These are phyloP conservation scores for Podila clonocystis DNA, from an alignment of 192 early-diverging fungal species.

Conservation along the genomic window DNA sequence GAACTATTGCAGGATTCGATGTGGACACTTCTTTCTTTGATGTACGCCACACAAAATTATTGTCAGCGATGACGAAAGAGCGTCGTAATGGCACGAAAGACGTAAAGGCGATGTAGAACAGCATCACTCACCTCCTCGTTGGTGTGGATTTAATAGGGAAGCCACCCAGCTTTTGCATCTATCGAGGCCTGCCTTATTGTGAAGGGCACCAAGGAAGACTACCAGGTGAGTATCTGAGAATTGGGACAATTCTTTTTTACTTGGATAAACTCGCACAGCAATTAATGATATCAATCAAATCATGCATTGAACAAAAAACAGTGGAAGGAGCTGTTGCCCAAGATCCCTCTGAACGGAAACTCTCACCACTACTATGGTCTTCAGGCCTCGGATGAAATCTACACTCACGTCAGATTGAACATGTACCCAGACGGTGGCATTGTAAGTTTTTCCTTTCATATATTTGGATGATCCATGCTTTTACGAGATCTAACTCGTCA, in stretches of 20 bases:
- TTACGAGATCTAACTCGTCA: neutral
- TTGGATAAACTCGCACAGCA: too few relatives aligned
- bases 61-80: slow-evolving; percentile 41
- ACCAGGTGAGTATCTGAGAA: slow-evolving; percentile 59
- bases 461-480: neutral
- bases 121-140: slow-evolving; percentile 32
- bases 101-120: too few relatives aligned
- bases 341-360: slow-evolving; percentile 75
- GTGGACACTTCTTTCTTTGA: slow-evolving; percentile 95
- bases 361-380: slow-evolving; percentile 76
- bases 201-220: slow-evolving; percentile 51
- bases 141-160: slow-evolving; percentile 81
- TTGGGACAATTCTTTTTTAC: neutral
- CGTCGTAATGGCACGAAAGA: neutral
- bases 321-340: slow-evolving; percentile 71
- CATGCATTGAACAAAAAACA: slow-evolving; percentile 52
- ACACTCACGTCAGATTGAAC: slow-evolving; percentile 77
- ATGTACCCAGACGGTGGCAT: slow-evolving; percentile 89
- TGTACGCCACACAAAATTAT: slow-evolving; percentile 74
- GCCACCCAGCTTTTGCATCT: slow-evolving; percentile 77
- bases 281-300: neutral
- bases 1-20: slow-evolving; percentile 83
- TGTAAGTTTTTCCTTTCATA: slow-evolving; percentile 25
- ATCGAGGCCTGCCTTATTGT: slow-evolving; percentile 70
- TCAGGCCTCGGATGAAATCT: slow-evolving; percentile 57